Base-by-base conservation (phyloP, 2,329 filamentous ascomycete species). In the Monosporascus sp. region DNA sequence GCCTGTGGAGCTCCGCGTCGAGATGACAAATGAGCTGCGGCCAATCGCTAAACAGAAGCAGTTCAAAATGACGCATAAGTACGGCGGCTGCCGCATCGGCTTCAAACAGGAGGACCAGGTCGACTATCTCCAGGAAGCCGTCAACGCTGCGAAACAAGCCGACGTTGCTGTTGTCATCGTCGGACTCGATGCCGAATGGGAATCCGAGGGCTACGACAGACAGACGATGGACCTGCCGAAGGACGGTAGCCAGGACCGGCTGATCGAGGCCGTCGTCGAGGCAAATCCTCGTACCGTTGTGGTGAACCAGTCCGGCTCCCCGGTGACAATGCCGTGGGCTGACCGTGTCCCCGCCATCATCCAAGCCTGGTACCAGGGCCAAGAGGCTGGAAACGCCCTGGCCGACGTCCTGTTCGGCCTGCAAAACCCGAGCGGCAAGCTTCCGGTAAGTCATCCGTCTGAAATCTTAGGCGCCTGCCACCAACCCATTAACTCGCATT, bases 141-240 rank as follows among this genome's bases (percentile, higher is more conserved):
- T 86, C 4, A 76, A 81, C 20, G 74, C 77, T 2, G 87, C 87
- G 8, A 79, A 73, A 56, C 74, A 75, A 2, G 82, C 84, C 0
- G 86, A 89, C 62, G 82, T 87, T 15, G 86, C 86, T 2, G 73
- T 90, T 7, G 77, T 90, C 1, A 78, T 89, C 48, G 80, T 88
- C 9, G 87, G 87, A 1, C 74, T 89, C 1, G 86, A 89, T 65
- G 81, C 81, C 6, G 87, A 90, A 65, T 90, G 86, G 86, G 87
- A 90, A 64, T 88, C 85, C 2, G 87, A 89, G 67, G 86, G 86
- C 1, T 87, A 87, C 55, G 86, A 89, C 64, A 78, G 86, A 47
- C 72, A 76, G 52, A 80, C 74, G 52, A 82, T 85, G 79, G 79
- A 83, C 56, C 71, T 86, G 5, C 82, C 83, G 37, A 72, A 71